Conservation (phyloP, 768 basidiomycete species). For the Tylopilus vinaceipallidus region DNA sequence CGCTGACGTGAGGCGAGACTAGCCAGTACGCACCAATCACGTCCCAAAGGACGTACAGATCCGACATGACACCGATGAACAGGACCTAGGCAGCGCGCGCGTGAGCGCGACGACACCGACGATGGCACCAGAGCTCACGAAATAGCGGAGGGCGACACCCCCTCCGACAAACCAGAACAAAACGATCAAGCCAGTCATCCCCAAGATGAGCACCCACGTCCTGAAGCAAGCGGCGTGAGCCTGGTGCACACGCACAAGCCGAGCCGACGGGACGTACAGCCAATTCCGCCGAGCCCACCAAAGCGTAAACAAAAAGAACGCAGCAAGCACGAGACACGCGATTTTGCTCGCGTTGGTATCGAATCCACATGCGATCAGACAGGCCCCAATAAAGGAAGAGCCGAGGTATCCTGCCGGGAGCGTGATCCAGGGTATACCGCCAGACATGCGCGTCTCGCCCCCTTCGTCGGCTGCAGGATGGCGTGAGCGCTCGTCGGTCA, state of each 20-base stretch:
- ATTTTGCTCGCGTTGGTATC: constrained; percentile 87
- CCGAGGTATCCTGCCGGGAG: constrained; percentile 87
- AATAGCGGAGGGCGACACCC: constrained; percentile 71
- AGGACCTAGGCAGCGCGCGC: constrained; percentile 52
- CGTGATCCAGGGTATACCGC: constrained; percentile 78
- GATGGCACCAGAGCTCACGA: constrained; percentile 49
- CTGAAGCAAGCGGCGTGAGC: constrained; percentile 34
- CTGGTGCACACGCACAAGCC: not conserved
- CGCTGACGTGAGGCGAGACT: not conserved
- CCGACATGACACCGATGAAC: constrained; percentile 86
- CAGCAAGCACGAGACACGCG: constrained; percentile 75
- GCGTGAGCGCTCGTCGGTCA: constrained; percentile 9
- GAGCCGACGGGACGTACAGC: constrained; percentile 46
- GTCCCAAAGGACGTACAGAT: constrained; percentile 86
- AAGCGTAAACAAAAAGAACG: constrained; percentile 82
- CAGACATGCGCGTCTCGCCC: constrained; percentile 83
- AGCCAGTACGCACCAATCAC: constrained; percentile 59
- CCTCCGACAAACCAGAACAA: constrained; percentile 82
- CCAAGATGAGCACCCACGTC: constrained; percentile 74
- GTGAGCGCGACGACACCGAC: not conserved
- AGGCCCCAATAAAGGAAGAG: constrained; percentile 82
- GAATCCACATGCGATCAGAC: constrained; percentile 84
- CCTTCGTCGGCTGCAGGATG: constrained; percentile 72
- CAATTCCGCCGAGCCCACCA: constrained; percentile 84
- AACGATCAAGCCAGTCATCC: constrained; percentile 77